A percentile compares a stretch with the other conserved stretches of the same genome.
Evolutionary conservation across 78 protist species (phyloP).

Genomic region (Dictyostelium purpureum): DNA sequence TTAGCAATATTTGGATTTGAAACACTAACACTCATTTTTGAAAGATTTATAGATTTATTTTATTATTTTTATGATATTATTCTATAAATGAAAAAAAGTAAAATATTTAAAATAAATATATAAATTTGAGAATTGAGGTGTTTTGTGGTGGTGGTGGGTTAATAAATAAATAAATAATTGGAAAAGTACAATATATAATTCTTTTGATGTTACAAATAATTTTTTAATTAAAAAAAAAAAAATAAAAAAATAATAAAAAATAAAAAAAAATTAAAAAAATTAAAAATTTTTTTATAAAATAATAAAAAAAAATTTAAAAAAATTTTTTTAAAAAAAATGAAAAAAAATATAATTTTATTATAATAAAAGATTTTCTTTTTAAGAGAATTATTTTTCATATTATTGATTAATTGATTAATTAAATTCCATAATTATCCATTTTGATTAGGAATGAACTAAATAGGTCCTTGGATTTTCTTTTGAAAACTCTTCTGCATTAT

Average conservation of each 20-base stretch:
- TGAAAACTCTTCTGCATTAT: not conserved
- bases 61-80: not conserved
- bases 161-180: no score
- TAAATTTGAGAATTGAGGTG: no score
- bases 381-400: not conserved
- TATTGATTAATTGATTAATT: not conserved
- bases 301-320: not conserved
- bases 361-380: not conserved
- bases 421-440: no score
- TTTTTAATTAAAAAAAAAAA: not conserved
- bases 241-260: not conserved
- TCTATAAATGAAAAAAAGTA: no score
- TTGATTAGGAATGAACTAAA: not conserved
- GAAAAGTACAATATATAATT: no score
- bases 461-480: not conserved
- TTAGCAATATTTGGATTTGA: slow-evolving; percentile 59
- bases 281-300: not conserved
- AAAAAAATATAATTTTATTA: not conserved
- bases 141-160: no score
- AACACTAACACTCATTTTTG: not conserved
- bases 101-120: no score
- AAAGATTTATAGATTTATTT: not conserved
- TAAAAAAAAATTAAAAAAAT: not conserved
- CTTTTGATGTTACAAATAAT: not conserved
- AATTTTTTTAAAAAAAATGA: no score